phyloP scores from a whole-genome alignment of 106 monocot species.

The Narthecium ossifragum region DNA sequence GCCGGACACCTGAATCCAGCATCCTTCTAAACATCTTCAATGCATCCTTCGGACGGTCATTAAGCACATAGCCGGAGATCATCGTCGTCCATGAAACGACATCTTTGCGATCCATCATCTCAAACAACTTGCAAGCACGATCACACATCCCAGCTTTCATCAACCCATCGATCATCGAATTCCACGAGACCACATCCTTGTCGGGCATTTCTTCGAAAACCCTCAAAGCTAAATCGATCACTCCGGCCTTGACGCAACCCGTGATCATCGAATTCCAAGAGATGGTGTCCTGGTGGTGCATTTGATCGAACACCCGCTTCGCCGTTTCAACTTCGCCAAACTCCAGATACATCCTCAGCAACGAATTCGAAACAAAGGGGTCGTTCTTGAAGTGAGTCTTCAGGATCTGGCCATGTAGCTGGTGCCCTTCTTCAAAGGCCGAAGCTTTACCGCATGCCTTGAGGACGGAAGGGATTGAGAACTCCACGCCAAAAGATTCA shows the following conservation, averaged over 20 bases:
- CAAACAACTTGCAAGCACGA: slow-evolving; percentile 5
- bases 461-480: slow-evolving; percentile 21
- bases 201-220: slow-evolving; percentile 26
- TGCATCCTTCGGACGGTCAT: slow-evolving; percentile 4
- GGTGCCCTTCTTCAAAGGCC: slow-evolving; percentile 7
- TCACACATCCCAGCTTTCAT: slow-evolving; percentile 5
- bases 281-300: slow-evolving; percentile 3
- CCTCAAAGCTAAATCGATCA: background rate
- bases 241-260: slow-evolving; percentile 6
- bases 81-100: slow-evolving; percentile 26
- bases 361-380: slow-evolving; percentile 15
- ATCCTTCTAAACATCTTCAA: slow-evolving; percentile 20
- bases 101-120: background rate
- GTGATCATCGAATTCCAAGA: slow-evolving; percentile 24
- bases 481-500: background rate
- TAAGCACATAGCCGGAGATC: slow-evolving; percentile 18
- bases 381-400: slow-evolving; percentile 10
- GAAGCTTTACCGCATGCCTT: slow-evolving; percentile 13
- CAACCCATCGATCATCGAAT: slow-evolving; percentile 14
- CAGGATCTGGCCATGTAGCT: slow-evolving; percentile 19
- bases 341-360: slow-evolving; percentile 20
- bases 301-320: slow-evolving; percentile 13
- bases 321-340: background rate
- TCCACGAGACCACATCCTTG: slow-evolving; percentile 10
- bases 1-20: slow-evolving; percentile 4